Evolutionary conservation across 2,329 filamentous ascomycete species (phyloP), one percentile per base, ranked within the genome.

Genomic region (Shiraia bambusicola): DNA sequence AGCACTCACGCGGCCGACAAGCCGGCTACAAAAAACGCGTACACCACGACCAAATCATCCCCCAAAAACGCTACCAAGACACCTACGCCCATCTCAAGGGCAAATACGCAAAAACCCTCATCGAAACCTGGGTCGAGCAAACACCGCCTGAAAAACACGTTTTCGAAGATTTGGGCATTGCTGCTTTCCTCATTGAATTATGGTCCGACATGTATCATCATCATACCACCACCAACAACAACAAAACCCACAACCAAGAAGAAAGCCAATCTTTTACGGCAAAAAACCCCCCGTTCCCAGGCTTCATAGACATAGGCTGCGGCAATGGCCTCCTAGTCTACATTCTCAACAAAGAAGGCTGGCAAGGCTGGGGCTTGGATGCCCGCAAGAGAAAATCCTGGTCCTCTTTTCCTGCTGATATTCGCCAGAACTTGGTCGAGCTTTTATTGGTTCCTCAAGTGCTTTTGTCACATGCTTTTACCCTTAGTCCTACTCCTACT

Each of bases 301-400:
- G 92, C 0, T 98, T 97, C 59, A 87, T 96, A 14, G 93, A 98
- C 61, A 89, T 98, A 32, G 93, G 92, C 4, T 97, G 93, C 63
- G 93, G 93, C 2, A 98, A 97, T 61, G 93, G 93, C 1, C 75
- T 98, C 3, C 78, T 98, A 1, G 88, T 95, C 6, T 81, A 94
- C 61, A 80, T 98, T 27, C 78, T 98, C 4, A 77, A 83, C 11
- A 72, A 78, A 45, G 91, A 97, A 69, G 90, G 90, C 9, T 97
- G 89, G 67, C 55, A 64, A 0, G 93, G 93, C 15, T 94, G 86
- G 81, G 93, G 93, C 0, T 95, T 97, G 59, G 93, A 98, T 66
- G 93, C 91, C 0, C 78, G 91, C n/a, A 71, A 72, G 28, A 81
- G 93, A 38, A 94, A 88, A 62, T 92, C 89, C 0, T 98, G 93